Evolutionary conservation across 441 rosid genomes (phyloP).

Genomic region (Euphorbia schlechtendalii): DNA sequence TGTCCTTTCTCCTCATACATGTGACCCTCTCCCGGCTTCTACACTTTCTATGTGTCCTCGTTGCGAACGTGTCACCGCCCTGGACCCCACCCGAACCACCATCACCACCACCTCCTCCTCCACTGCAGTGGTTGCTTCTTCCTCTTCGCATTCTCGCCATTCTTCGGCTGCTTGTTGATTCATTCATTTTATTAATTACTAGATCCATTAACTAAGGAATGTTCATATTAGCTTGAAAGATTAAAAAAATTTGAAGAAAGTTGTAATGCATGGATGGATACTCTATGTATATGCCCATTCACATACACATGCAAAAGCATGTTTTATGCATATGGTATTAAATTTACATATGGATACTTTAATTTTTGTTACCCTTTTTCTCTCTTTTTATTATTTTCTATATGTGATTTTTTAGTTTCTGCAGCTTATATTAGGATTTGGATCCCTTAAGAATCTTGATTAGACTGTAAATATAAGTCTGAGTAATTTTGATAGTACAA

Average conservation of each 20-base stretch:
- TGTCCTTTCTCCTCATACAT: slow-evolving; percentile 40
- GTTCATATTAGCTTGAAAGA: not conserved
- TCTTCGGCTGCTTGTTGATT: slow-evolving; percentile 41
- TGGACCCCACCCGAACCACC: slow-evolving; percentile 2
- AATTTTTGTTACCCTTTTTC: not conserved
- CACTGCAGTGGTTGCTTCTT: no score
- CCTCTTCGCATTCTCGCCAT: no score
- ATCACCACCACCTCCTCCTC: slow-evolving; percentile 23
- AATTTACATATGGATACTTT: slow-evolving; percentile 7
- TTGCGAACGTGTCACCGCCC: slow-evolving; percentile 63
- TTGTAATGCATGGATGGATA: slow-evolving; percentile 3
- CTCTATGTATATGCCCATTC: not conserved
- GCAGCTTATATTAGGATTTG: no score
- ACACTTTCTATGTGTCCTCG: slow-evolving; percentile 74
- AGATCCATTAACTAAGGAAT: no score
- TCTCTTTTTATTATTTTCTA: not conserved
- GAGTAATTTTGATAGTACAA: no score
- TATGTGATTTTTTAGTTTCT: no score
- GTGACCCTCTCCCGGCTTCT: slow-evolving; percentile 48
- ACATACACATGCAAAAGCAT: no score
- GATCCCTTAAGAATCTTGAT: no score
- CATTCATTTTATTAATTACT: no score
- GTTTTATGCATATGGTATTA: slow-evolving; percentile 4
- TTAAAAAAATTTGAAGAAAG: not conserved
- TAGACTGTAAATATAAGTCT: no score